These are phyloP conservation scores for Albatrellus ellisii DNA, from an alignment of 768 basidiomycete genomes.

Conservation along the genomic window DNA sequence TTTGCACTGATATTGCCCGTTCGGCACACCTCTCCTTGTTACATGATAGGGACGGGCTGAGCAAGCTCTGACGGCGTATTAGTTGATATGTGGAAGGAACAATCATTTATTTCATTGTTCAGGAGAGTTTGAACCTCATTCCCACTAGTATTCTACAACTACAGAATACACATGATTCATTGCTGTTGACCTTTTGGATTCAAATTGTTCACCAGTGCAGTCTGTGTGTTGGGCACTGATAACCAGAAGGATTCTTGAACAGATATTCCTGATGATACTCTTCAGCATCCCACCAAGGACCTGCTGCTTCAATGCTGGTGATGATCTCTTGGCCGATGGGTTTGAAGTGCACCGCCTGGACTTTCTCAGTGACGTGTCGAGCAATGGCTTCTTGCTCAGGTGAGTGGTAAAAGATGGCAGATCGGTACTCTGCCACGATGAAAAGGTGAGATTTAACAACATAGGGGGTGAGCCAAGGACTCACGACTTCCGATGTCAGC, in stretches of 20 bases:
- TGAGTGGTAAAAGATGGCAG: slow-evolving; percentile 75
- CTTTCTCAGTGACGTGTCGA: slow-evolving; percentile 63
- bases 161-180: background rate
- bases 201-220: slow-evolving; percentile 57
- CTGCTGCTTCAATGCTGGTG: slow-evolving; percentile 59
- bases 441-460: background rate
- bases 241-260: slow-evolving; percentile 77
- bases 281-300: slow-evolving; percentile 74
- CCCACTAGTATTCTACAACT: background rate
- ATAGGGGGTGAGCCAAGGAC: slow-evolving; percentile 16
- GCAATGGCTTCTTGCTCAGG: slow-evolving; percentile 64
- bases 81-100: slow-evolving; percentile 1
- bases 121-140: background rate
- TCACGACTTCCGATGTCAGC: slow-evolving; percentile 65
- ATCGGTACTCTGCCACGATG: slow-evolving; percentile 65
- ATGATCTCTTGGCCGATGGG: slow-evolving; percentile 59
- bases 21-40: slow-evolving; percentile 16
- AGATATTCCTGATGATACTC: slow-evolving; percentile 76
- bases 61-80: slow-evolving; percentile 14
- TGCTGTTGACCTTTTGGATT: background rate
- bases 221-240: slow-evolving; percentile 83
- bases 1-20: slow-evolving; percentile 14
- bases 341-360: slow-evolving; percentile 74
- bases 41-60: slow-evolving; percentile 15
- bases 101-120: background rate